Evolutionary conservation across 2,329 filamentous ascomycete genomes (phyloP).

Genomic region (Aspergillus bombycis): DNA sequence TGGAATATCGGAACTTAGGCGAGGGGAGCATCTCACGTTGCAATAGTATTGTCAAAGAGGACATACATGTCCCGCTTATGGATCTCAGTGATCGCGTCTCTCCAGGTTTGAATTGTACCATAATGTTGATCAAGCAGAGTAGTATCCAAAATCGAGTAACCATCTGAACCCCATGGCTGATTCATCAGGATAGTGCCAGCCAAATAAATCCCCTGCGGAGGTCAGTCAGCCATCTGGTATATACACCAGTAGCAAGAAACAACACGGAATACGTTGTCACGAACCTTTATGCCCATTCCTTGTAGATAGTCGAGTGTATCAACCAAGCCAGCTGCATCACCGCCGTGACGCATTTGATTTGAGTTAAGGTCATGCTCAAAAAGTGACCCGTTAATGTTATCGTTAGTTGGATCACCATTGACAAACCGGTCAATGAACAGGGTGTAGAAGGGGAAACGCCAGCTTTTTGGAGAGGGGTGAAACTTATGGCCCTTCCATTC

Average conservation of each 20-base stretch:
- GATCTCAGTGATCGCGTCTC: constrained; percentile 61
- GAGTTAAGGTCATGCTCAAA: constrained; percentile 64
- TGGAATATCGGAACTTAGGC: not conserved
- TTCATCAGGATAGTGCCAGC: constrained; percentile 68
- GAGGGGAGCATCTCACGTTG: constrained; percentile 51
- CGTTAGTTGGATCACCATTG: constrained; percentile 67
- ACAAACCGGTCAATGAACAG: constrained; percentile 67
- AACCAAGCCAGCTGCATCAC: constrained; percentile 60
- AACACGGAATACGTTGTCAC: constrained; percentile 3
- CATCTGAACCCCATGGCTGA: constrained; percentile 65
- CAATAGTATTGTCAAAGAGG: constrained; percentile 67
- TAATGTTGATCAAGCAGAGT: constrained; percentile 67
- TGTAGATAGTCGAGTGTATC: constrained; percentile 67
- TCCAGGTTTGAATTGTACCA: constrained; percentile 62
- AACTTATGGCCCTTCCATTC: constrained; percentile 59
- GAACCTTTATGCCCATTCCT: constrained; percentile 65
- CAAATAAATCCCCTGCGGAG: constrained; percentile 59
- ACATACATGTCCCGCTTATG: constrained; percentile 67
- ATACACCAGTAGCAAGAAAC: not conserved
- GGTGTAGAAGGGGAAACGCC: constrained; percentile 69
- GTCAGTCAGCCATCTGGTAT: constrained; percentile 10
- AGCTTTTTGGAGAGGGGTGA: constrained; percentile 60
- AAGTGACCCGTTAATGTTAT: constrained; percentile 62
- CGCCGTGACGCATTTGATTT: constrained; percentile 66
- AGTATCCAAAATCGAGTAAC: constrained; percentile 63